These are phyloP conservation scores for Perilla frutescens DNA, from an alignment of 257 asterid species.

Conservation along the genomic window DNA sequence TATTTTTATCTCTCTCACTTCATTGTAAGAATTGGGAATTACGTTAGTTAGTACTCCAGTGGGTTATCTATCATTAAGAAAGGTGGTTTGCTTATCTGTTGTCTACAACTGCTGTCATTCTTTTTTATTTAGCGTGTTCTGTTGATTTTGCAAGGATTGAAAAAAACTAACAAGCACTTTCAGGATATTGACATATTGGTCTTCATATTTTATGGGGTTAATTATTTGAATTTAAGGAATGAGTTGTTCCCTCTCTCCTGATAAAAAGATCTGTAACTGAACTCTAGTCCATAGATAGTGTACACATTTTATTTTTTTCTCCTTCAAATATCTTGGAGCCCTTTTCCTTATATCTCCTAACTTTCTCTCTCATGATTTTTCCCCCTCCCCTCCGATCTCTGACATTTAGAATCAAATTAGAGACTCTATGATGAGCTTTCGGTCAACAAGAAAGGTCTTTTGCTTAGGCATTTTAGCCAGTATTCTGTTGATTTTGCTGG, in stretches of 20 bases:
- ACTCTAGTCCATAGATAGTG: not conserved
- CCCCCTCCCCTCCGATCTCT: not conserved
- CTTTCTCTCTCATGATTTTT: not conserved
- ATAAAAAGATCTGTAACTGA: not conserved
- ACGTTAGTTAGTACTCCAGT: not conserved
- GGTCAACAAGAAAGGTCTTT: not conserved
- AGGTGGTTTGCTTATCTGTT: not conserved
- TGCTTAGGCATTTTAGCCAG: not conserved
- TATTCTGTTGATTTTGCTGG: conserved; percentile 15
- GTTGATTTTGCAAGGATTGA: not conserved
- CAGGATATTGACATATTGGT: conserved; percentile 6
- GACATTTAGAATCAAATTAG: not conserved
- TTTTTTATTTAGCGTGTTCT: not conserved
- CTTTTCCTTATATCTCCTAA: not conserved
- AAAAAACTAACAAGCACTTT: not conserved
- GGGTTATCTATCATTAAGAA: not conserved
- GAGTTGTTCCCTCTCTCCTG: not conserved
- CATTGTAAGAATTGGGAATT: not conserved
- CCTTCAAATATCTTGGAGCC: not conserved
- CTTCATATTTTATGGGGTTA: not conserved
- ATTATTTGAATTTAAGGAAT: not conserved
- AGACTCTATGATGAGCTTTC: conserved; percentile 25
- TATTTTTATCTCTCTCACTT: too few species aligned
- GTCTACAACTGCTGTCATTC: not conserved
- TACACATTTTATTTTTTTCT: not conserved